phyloP scores from a whole-genome alignment of 768 basidiomycete species.

The Tulasnella sp. region DNA sequence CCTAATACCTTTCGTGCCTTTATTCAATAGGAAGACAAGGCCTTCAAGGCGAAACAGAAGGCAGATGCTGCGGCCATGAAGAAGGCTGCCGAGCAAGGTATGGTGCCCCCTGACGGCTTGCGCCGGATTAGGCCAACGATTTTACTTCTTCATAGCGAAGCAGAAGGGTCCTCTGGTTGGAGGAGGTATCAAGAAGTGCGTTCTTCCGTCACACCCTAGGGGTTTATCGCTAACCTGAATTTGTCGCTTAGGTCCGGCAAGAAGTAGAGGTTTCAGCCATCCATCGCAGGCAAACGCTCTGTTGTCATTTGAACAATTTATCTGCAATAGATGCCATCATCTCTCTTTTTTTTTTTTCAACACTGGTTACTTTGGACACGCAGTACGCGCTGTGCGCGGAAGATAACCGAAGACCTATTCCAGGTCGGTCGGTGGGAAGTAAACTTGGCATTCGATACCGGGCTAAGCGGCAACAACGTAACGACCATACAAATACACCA shows the following conservation, averaged over 20 bases:
- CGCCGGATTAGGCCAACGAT: neutral
- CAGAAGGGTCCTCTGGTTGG: constrained; percentile 61
- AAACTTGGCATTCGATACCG: constrained; percentile 3
- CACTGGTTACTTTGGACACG: neutral
- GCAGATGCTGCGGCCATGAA: constrained; percentile 69
- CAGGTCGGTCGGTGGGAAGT: neutral
- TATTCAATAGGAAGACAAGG: constrained; percentile 55
- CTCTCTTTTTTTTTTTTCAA: neutral
- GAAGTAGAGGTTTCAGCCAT: constrained; percentile 14
- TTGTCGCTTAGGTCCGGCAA: constrained; percentile 15
- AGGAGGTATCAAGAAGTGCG: constrained; percentile 85
- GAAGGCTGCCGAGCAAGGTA: constrained; percentile 68
- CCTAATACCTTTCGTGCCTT: neutral
- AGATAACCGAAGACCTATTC: neutral
- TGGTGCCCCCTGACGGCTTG: constrained; percentile 29
- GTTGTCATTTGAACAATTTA: neutral
- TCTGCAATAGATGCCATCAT: neutral
- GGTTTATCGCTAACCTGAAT: neutral
- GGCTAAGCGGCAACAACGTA: neutral
- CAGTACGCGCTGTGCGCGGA: neutral
- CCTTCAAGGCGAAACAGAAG: constrained; percentile 75
- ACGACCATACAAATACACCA: neutral
- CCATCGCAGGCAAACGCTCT: neutral
- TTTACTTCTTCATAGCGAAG: neutral
- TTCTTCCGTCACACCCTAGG: constrained; percentile 21